These are phyloP conservation scores for Nicotiana tomentosiformis DNA, from an alignment of 257 asterid species.

Conservation along the genomic window DNA sequence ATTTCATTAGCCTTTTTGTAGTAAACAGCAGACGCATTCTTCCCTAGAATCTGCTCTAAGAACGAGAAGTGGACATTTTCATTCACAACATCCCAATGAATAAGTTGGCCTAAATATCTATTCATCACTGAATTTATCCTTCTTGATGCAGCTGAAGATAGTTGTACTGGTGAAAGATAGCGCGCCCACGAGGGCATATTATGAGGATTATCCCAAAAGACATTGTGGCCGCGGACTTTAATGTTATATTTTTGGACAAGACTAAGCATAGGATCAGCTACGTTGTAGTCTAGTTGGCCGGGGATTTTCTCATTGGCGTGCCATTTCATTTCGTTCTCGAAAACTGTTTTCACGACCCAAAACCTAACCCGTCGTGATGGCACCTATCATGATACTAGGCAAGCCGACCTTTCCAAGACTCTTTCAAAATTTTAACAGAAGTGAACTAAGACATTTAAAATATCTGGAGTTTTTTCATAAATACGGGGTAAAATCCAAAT, in stretches of 20 bases:
- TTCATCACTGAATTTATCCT: conserved; percentile 14
- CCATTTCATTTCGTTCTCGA: conserved; percentile 78
- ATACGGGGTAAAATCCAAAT: too few relatives aligned
- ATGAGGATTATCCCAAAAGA: conserved; percentile 49
- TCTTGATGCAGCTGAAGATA: conserved; percentile 14
- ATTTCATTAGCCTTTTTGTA: conserved; percentile 26
- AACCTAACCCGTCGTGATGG: too few relatives aligned
- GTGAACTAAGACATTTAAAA: too few relatives aligned
- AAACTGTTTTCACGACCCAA: conserved; percentile 18
- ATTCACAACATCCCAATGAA: too few relatives aligned
- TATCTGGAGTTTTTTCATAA: too few relatives aligned
- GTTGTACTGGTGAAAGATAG: conserved; percentile 24
- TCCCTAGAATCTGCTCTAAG: too few relatives aligned
- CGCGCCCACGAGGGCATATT: conserved; percentile 41
- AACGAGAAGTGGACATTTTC: too few relatives aligned
- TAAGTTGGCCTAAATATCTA: too few relatives aligned
- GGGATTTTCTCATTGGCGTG: conserved; percentile 28
- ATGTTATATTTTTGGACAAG: conserved; percentile 22
- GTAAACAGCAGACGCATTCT: conserved; percentile 26
- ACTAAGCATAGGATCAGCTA: conserved; percentile 33
- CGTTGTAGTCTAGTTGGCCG: conserved; percentile 31
- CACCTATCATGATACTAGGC: too few relatives aligned
- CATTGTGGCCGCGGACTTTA: conserved; percentile 63
- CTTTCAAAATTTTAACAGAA: too few relatives aligned
- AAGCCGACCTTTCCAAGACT: too few relatives aligned